Percentiles rank a stretch among this genome's conserved stretches.
Conservation (phyloP, 176 grass and related monocot species). For the Cenchrus americanus region DNA sequence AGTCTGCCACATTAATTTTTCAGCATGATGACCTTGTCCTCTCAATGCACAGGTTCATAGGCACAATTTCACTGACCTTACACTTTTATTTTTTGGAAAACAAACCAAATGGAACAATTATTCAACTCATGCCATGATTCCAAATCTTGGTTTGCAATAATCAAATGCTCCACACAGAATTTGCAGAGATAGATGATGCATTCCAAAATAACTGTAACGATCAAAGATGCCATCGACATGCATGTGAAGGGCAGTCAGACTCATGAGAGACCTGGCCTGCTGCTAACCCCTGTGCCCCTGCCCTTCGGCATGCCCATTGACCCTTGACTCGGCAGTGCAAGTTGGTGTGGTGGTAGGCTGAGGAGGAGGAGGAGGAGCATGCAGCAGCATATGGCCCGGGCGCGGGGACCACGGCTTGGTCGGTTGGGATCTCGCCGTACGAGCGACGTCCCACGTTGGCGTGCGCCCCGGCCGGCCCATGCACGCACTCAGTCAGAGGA, state of each 20-base stretch:
- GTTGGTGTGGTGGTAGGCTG: not conserved
- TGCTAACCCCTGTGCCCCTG: not conserved
- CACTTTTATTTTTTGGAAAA: not conserved
- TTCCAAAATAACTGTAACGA: not conserved
- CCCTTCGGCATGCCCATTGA: constrained; percentile 11
- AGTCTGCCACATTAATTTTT: too few relatives aligned
- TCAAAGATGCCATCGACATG: constrained; percentile 9
- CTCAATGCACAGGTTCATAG: too few relatives aligned
- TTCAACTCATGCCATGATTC: too few relatives aligned
- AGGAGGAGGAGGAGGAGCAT: not conserved
- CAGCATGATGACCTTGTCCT: too few relatives aligned
- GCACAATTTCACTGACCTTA: too few relatives aligned
- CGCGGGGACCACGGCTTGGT: constrained; percentile 43
- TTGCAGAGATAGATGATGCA: too few relatives aligned
- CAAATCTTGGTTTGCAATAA: not conserved
- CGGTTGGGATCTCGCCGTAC: constrained; percentile 49
- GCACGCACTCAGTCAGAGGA: too few relatives aligned
- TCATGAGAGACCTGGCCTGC: not conserved
- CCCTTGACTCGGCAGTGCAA: constrained; percentile 7
- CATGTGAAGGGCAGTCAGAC: constrained; percentile 11
- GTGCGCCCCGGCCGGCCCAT: constrained; percentile 22
- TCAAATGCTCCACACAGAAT: too few relatives aligned
- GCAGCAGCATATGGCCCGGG: not conserved
- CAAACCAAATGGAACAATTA: not conserved
- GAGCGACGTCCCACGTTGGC: constrained; percentile 59